Percentiles rank a stretch among this genome's conserved stretches.
Evolutionary conservation across 2,329 filamentous ascomycete species (phyloP).

Genomic region (Lachnellula cervina): DNA sequence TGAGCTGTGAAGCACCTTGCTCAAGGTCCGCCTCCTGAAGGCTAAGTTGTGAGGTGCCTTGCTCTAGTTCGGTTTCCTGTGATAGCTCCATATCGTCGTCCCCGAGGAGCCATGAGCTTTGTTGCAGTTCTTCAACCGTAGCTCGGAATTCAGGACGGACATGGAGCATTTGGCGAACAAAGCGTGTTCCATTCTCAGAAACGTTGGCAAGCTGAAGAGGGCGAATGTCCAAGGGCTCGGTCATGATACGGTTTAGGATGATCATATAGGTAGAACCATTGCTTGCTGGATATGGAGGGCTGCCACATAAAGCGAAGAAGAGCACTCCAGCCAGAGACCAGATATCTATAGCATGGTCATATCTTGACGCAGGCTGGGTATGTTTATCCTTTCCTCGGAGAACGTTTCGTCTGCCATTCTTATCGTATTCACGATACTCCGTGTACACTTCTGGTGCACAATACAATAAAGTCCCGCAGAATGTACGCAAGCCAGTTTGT

Average conservation of each 20-base stretch:
- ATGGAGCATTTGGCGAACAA: conserved; percentile 74
- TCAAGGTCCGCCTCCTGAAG: conserved; percentile 22
- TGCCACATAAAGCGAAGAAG: conserved; percentile 76
- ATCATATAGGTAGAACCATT: conserved; percentile 71
- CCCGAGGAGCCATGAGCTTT: conserved; percentile 65
- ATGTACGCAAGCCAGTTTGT: conserved; percentile 90
- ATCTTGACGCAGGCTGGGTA: conserved; percentile 50
- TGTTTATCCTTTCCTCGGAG: conserved; percentile 32
- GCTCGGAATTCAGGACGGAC: conserved; percentile 74
- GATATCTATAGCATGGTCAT: conserved; percentile 88
- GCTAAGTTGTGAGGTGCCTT: conserved; percentile 29
- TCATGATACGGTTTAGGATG: conserved; percentile 85
- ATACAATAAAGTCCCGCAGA: conserved; percentile 92
- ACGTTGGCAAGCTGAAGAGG: conserved; percentile 56
- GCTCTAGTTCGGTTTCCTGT: conserved; percentile 22
- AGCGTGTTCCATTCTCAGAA: conserved; percentile 65
- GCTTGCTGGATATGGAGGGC: conserved; percentile 75
- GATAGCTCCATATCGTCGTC: conserved; percentile 15
- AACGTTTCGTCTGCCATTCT: conserved; percentile 50
- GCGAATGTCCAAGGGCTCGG: conserved; percentile 59
- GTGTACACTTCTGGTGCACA: conserved; percentile 96
- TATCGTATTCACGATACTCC: conserved; percentile 63
- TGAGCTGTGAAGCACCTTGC: conserved; percentile 29
- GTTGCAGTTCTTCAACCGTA: conserved; percentile 63
- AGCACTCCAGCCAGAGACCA: conserved; percentile 95